Evolutionary conservation across 495 filamentous ascomycete species (phyloP).

Genomic region (Xylaria acuta): DNA sequence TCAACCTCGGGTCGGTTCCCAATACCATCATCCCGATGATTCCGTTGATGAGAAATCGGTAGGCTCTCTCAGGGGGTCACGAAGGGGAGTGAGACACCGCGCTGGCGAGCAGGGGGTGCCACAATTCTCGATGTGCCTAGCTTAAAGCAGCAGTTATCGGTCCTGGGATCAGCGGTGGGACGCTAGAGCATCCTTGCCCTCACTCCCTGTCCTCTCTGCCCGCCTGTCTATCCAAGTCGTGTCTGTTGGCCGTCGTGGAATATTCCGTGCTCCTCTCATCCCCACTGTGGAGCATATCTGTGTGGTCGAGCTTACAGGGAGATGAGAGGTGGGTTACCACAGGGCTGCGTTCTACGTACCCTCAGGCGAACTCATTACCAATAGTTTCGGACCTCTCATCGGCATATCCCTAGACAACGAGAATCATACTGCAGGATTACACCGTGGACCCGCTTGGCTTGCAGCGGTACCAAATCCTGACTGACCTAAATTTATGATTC

Average conservation of each 20-base stretch:
- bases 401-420: conserved; percentile 6
- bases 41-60: conserved; percentile 12
- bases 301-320: conserved; percentile 14
- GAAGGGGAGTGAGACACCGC: neutral
- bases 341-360: conserved; percentile 18
- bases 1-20: conserved; percentile 3
- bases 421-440: conserved; percentile 12
- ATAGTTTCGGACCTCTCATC: conserved; percentile 4
- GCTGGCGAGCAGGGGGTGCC: conserved; percentile 16
- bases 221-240: conserved; percentile 17
- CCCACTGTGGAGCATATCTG: conserved; percentile 16
- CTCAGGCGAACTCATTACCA: conserved; percentile 12
- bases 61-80: conserved; percentile 14
- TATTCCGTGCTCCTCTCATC: conserved; percentile 27
- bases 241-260: conserved; percentile 25
- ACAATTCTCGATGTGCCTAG: conserved; percentile 25
- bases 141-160: conserved; percentile 21
- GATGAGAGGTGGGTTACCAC: conserved; percentile 9
- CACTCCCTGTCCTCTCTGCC: conserved; percentile 11
- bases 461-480: neutral
- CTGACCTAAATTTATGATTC: conserved; percentile 5
- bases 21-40: conserved; percentile 13
- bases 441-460: neutral
- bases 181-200: conserved; percentile 24
- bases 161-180: conserved; percentile 22